phyloP scores from a whole-genome alignment of 768 basidiomycete species.

The Podaxis sp. region DNA sequence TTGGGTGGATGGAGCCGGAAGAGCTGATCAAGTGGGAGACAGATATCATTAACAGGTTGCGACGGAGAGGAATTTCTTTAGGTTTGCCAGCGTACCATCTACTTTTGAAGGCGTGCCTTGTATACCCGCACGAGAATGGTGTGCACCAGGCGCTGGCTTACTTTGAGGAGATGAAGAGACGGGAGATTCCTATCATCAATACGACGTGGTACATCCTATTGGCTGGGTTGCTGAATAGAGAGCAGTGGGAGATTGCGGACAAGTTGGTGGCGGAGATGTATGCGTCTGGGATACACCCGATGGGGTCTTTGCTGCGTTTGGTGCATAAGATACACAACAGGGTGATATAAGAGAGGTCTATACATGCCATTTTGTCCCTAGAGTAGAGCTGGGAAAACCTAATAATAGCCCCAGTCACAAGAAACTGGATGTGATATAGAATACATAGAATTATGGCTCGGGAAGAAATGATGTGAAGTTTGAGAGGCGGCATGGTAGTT shows the following conservation, averaged over 20 bases:
- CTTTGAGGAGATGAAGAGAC: slow-evolving; percentile 58
- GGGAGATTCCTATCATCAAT: slow-evolving; percentile 44
- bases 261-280: slow-evolving; percentile 63
- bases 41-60: slow-evolving; percentile 60
- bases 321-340: slow-evolving; percentile 47
- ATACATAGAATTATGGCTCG: no score
- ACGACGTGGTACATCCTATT: slow-evolving; percentile 82
- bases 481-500: no score
- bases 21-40: slow-evolving; percentile 45
- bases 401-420: no score
- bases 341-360: background rate
- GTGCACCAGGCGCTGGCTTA: slow-evolving; percentile 54
- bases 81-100: slow-evolving; percentile 74
- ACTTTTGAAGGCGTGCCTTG: slow-evolving; percentile 66
- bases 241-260: slow-evolving; percentile 60
- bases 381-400: background rate
- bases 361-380: slow-evolving; percentile 5
- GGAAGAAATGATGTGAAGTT: no score
- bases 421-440: no score
- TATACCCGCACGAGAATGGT: slow-evolving; percentile 47
- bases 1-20: slow-evolving; percentile 43
- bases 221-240: slow-evolving; percentile 54
- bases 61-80: slow-evolving; percentile 46
- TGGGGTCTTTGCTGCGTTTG: slow-evolving; percentile 44
- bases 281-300: slow-evolving; percentile 40